Conservation (phyloP, 2,329 filamentous ascomycete genomes). For the Periconia digitata region DNA sequence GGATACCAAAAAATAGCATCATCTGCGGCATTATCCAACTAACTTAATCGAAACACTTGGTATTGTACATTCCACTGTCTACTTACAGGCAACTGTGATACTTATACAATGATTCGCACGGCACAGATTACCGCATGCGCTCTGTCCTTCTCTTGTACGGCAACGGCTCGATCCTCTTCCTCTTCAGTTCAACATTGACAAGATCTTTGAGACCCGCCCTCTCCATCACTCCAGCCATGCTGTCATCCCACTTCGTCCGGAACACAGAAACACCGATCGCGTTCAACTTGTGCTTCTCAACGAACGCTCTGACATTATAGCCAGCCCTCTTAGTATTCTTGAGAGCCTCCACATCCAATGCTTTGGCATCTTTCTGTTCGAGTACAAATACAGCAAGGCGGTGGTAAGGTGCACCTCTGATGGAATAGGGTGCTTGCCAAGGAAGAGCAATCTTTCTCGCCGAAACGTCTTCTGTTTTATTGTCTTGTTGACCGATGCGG, state of each 20-base stretch:
- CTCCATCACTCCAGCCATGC: slow-evolving; percentile 84
- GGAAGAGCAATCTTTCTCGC: slow-evolving; percentile 66
- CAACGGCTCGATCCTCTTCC: slow-evolving; percentile 70
- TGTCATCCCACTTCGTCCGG: slow-evolving; percentile 86
- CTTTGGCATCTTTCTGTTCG: slow-evolving; percentile 67
- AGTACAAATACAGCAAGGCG: slow-evolving; percentile 81
- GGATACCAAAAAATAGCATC: no score
- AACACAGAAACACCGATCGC: slow-evolving; percentile 86
- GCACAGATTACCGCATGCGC: slow-evolving; percentile 45
- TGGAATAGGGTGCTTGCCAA: slow-evolving; percentile 83
- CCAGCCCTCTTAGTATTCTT: slow-evolving; percentile 72
- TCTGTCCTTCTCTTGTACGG: slow-evolving; percentile 63
- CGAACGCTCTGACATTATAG: slow-evolving; percentile 76
- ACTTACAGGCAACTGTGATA: slow-evolving; percentile 13
- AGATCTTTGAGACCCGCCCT: slow-evolving; percentile 69
- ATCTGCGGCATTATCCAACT: no score
- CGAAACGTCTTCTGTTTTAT: slow-evolving; percentile 50
- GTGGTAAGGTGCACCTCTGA: slow-evolving; percentile 91
- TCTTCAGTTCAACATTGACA: slow-evolving; percentile 81
- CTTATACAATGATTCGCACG: not conserved
- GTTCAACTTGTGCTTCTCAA: slow-evolving; percentile 66
- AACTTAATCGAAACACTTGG: slow-evolving; percentile 6
- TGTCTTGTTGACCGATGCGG: slow-evolving; percentile 33
- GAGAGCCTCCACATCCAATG: slow-evolving; percentile 57
- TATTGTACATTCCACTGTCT: slow-evolving; percentile 20